These are phyloP conservation scores for Colletotrichum acutatum DNA, from an alignment of 2,329 filamentous ascomycete genomes.

Conservation along the genomic window DNA sequence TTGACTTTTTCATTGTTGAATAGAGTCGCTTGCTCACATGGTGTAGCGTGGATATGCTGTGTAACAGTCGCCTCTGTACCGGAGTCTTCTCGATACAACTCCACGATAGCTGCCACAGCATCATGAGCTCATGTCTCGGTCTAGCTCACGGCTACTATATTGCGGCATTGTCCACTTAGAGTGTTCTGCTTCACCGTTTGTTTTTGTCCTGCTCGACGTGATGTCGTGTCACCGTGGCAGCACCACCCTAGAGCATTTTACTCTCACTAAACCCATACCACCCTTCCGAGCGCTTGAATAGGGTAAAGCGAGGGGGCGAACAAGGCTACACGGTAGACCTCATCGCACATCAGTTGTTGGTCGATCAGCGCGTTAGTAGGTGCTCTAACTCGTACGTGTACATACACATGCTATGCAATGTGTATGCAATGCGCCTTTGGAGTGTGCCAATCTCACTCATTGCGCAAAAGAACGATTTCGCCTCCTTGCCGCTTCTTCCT, in stretches of 20 bases:
- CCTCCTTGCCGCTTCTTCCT: not conserved
- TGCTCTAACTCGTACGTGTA: not conserved
- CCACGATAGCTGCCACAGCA: not conserved
- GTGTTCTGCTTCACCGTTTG: not conserved
- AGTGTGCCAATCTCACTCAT: slow-evolving; percentile 3
- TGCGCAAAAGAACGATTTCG: not conserved
- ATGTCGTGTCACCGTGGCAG: not conserved
- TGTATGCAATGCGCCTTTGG: not conserved
- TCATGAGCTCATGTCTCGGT: not conserved
- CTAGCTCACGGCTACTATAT: not conserved
- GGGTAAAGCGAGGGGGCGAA: not conserved
- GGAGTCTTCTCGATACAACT: not conserved
- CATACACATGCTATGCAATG: not conserved
- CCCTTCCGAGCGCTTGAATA: not conserved
- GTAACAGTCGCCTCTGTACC: not conserved
- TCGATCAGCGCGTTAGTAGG: not conserved
- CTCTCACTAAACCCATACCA: not conserved
- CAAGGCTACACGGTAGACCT: not conserved
- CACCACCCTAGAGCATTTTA: not conserved
- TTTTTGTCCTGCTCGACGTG: not conserved
- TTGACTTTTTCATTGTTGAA: no score
- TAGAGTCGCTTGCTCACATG: not conserved
- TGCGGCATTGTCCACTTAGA: not conserved
- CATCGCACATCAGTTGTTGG: not conserved
- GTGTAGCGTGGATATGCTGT: not conserved